phyloP scores from a whole-genome alignment of 495 filamentous ascomycete species.

The Neurospora tetraspora region DNA sequence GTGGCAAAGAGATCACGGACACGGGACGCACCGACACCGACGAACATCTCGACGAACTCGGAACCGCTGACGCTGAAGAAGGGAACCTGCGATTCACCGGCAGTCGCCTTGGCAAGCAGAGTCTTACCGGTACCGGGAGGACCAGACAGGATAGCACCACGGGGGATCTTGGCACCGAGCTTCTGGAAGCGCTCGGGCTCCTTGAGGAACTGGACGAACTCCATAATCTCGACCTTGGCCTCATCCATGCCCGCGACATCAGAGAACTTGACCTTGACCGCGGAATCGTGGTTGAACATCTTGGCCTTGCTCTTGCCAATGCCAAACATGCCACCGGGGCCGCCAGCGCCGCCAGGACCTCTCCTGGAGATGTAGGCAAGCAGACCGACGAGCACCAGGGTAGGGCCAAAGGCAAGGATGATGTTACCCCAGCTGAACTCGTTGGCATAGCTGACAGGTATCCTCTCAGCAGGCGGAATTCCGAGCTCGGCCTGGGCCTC shows the following conservation, averaged over 20 bases:
- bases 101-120: slow-evolving; percentile 90
- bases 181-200: slow-evolving; percentile 81
- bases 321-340: slow-evolving; percentile 76
- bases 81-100: slow-evolving; percentile 92
- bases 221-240: slow-evolving; percentile 97
- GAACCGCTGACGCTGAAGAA: slow-evolving; percentile 98
- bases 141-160: slow-evolving; percentile 90
- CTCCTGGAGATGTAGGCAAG: slow-evolving; percentile 64
- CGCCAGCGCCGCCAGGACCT: slow-evolving; percentile 44
- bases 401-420: slow-evolving; percentile 75
- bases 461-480: slow-evolving; percentile 74
- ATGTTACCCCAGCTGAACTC: slow-evolving; percentile 58
- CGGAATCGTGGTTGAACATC: slow-evolving; percentile 91
- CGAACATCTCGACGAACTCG: slow-evolving; percentile 99
- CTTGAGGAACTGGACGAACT: slow-evolving; percentile 94
- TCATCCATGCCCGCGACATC: slow-evolving; percentile 99
- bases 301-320: slow-evolving; percentile 93
- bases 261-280: slow-evolving; percentile 91
- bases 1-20: slow-evolving; percentile 93
- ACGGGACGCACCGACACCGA: slow-evolving; percentile 91
- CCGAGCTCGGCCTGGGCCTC: slow-evolving; percentile 76
- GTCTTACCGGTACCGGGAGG: slow-evolving; percentile 98
- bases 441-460: slow-evolving; percentile 79
- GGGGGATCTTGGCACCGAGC: slow-evolving; percentile 93
- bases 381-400: slow-evolving; percentile 70